Evolutionary conservation across 1,284 basidiomycete genomes (phyloP).

Genomic region (Puccinia hordei): DNA sequence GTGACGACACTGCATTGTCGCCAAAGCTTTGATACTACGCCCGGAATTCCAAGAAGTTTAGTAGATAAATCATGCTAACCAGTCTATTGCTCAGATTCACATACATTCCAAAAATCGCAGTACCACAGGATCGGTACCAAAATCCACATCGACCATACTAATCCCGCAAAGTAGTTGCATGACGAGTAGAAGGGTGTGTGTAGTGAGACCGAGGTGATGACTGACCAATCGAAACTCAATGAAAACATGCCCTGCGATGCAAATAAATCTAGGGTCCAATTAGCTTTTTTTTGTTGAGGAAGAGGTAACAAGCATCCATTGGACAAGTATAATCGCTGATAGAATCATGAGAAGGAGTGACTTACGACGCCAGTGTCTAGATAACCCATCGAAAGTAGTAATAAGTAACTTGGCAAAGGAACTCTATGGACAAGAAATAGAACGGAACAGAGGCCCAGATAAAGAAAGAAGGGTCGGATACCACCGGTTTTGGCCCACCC

Average conservation of each 20-base stretch:
- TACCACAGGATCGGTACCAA: constrained; percentile 46
- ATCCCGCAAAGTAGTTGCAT: constrained; percentile 47
- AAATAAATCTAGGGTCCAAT: constrained; percentile 10
- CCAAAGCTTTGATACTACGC: constrained; percentile 44
- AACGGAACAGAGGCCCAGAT: neutral
- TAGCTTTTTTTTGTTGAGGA: neutral
- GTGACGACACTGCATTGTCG: constrained; percentile 41
- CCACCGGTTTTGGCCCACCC: neutral
- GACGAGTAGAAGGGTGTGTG: constrained; percentile 48
- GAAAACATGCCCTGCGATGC: constrained; percentile 57
- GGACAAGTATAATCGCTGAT: neutral
- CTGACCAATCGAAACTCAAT: constrained; percentile 60
- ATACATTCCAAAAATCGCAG: constrained; percentile 42
- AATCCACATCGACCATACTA: constrained; percentile 43
- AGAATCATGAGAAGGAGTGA: neutral
- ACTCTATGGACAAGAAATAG: neutral
- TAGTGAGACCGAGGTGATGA: constrained; percentile 54
- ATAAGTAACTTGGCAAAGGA: constrained; percentile 5
- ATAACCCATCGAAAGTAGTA: neutral
- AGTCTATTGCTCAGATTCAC: neutral
- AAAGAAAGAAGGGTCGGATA: neutral
- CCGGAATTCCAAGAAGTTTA: neutral
- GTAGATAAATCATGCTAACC: neutral
- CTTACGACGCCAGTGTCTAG: constrained; percentile 26
- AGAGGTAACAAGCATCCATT: neutral